Percentiles rank a stretch among this genome's conserved stretches.
Evolutionary conservation across 2,329 filamentous ascomycete species (phyloP).

Genomic region (Phaeosphaeria sp.): DNA sequence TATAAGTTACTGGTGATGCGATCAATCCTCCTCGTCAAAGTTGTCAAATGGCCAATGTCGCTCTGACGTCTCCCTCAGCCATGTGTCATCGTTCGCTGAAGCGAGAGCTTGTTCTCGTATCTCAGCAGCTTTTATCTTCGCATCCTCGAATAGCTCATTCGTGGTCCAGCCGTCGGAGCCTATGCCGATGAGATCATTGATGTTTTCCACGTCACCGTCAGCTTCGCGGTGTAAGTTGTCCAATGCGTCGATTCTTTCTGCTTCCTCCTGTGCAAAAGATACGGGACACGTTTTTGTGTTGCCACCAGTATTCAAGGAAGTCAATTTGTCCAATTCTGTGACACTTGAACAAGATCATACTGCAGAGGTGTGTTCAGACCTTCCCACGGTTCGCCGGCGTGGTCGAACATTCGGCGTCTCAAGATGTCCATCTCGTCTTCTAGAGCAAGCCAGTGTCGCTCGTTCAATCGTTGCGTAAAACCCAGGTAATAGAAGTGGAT

Average conservation of each 20-base stretch:
- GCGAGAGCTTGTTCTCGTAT: constrained; percentile 24
- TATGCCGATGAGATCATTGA: constrained; percentile 28
- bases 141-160: constrained; percentile 27
- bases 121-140: constrained; percentile 18
- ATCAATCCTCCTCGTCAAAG: constrained; percentile 23
- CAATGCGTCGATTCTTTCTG: constrained; percentile 14
- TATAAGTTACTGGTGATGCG: no score
- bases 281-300: constrained; percentile 20
- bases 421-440: constrained; percentile 23
- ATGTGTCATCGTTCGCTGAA: constrained; percentile 22
- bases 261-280: constrained; percentile 20
- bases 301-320: constrained; percentile 4
- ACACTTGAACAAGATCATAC: constrained; percentile 27
- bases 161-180: constrained; percentile 35
- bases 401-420: constrained; percentile 25
- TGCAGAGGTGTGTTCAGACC: constrained; percentile 36
- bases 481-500: constrained; percentile 42
- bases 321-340: constrained; percentile 27
- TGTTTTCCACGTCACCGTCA: constrained; percentile 23
- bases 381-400: constrained; percentile 37
- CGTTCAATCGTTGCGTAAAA: constrained; percentile 30
- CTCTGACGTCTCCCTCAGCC: constrained; percentile 25
- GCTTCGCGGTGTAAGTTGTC: constrained; percentile 24
- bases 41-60: constrained; percentile 36
- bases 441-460: constrained; percentile 33